phyloP scores from a whole-genome alignment of 768 basidiomycete genomes.

The Paxillus rubicundulus region DNA sequence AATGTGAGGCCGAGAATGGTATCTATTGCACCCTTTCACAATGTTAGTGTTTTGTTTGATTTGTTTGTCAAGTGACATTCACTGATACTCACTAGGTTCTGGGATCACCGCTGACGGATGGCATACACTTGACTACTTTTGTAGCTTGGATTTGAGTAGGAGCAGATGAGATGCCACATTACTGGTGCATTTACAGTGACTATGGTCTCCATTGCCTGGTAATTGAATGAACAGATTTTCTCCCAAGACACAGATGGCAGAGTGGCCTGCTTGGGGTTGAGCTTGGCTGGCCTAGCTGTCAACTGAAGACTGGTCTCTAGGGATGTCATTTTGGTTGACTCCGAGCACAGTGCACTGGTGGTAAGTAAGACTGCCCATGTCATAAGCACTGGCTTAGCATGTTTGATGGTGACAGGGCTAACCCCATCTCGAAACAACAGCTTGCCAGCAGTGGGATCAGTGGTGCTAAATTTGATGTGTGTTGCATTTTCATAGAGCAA shows the following conservation, averaged over 20 bases:
- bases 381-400: background rate
- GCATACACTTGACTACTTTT: background rate
- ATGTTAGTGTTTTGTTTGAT: background rate
- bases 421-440: no score
- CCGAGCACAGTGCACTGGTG: background rate
- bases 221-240: background rate
- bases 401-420: background rate
- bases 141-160: background rate
- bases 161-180: constrained; percentile 6
- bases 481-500: no score
- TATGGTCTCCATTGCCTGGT: background rate
- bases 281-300: background rate
- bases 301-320: background rate
- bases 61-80: background rate
- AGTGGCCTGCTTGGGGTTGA: background rate
- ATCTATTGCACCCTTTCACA: background rate
- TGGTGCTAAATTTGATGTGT: no score
- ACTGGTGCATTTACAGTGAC: constrained; percentile 1
- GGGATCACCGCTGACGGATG: background rate
- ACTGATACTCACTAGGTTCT: background rate
- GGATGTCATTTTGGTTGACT: background rate
- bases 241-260: background rate
- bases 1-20: background rate
- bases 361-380: background rate
- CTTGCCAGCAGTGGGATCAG: no score